Conservation (phyloP, 768 basidiomycete species). For the Exidia glandulosa region DNA sequence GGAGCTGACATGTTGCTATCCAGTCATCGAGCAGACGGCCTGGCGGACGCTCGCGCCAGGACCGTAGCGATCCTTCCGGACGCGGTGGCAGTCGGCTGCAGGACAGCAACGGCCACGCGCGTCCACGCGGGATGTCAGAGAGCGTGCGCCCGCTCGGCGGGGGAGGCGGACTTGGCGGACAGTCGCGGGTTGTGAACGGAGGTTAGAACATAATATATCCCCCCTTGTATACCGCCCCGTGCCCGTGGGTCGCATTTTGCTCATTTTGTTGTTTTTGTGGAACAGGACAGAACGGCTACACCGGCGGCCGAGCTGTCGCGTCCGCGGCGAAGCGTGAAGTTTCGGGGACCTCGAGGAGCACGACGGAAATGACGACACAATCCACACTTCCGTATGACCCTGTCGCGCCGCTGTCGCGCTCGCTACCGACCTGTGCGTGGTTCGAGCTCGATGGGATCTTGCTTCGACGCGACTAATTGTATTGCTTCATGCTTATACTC, state of each 20-base stretch:
- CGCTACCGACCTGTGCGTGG: too few species aligned
- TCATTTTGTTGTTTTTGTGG: too few species aligned
- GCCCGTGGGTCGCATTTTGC: not conserved
- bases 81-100: slow-evolving; percentile 3
- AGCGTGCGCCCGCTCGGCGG: not conserved
- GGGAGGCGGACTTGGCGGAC: not conserved
- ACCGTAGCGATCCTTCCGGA: slow-evolving; percentile 7
- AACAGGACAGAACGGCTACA: not conserved
- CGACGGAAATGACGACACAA: not conserved
- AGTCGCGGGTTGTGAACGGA: not conserved
- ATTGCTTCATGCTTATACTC: not conserved
- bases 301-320: not conserved
- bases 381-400: too few species aligned
- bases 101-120: slow-evolving; percentile 4
- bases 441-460: too few species aligned
- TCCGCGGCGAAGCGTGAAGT: not conserved
- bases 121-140: slow-evolving; percentile 20
- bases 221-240: not conserved
- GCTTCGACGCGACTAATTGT: not conserved
- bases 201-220: not conserved
- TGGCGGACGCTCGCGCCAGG: slow-evolving; percentile 32
- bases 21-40: slow-evolving; percentile 70
- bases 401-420: too few species aligned
- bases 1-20: slow-evolving; percentile 9
- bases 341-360: not conserved